Evolutionary conservation across 352 stramenopile genomes (phyloP).

Genomic region (Pythium monospermum): DNA sequence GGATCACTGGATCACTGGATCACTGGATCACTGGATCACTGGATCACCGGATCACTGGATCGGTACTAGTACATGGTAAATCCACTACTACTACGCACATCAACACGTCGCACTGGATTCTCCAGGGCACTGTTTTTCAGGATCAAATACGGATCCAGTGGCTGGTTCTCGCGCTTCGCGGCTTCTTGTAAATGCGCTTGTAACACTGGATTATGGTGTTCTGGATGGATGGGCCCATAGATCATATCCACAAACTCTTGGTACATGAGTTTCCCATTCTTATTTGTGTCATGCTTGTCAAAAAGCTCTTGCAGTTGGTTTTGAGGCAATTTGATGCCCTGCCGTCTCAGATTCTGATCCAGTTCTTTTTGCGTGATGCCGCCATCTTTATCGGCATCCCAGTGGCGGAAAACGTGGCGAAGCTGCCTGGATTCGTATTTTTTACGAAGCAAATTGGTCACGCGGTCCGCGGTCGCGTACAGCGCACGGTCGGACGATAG

Average conservation of each 20-base stretch:
- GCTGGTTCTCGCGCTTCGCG: constrained; percentile 2
- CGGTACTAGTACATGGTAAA: too few species aligned
- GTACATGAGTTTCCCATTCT: constrained; percentile 38
- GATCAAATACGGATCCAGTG: constrained; percentile 30
- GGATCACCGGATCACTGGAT: too few species aligned
- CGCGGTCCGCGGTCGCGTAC: constrained; percentile 29
- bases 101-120: constrained; percentile 9
- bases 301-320: constrained; percentile 40
- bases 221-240: constrained; percentile 21
- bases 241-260: constrained; percentile 45
- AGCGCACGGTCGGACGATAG: constrained; percentile 12
- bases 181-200: constrained; percentile 9
- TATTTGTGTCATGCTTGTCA: constrained; percentile 30
- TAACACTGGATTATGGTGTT: constrained; percentile 19
- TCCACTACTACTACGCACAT: constrained; percentile 11
- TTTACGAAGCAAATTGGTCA: constrained; percentile 37
- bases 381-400: constrained; percentile 54
- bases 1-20: too few species aligned
- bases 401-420: constrained; percentile 50
- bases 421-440: constrained; percentile 43
- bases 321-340: constrained; percentile 31
- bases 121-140: constrained; percentile 24
- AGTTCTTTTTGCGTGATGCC: constrained; percentile 40
- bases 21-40: too few species aligned
- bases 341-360: constrained; percentile 35